Evolutionary conservation across 2,329 filamentous ascomycete genomes (phyloP).

Genomic region (Beauveria sp.): DNA sequence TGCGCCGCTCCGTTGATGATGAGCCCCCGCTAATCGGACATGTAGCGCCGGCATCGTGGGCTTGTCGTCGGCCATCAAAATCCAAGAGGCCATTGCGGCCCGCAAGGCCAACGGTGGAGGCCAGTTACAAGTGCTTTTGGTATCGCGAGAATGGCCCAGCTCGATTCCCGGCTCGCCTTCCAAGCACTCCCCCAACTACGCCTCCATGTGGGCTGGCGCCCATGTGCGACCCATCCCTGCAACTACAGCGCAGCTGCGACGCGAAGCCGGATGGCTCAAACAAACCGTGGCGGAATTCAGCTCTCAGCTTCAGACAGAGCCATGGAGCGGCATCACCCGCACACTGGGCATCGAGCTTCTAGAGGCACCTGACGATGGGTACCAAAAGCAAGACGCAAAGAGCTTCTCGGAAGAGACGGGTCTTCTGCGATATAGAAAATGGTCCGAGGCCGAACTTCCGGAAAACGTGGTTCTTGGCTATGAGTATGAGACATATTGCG

Average conservation of each 20-base stretch:
- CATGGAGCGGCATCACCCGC: slow-evolving; percentile 38
- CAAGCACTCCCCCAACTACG: slow-evolving; percentile 34
- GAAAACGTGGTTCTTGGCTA: slow-evolving; percentile 37
- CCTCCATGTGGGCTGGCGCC: slow-evolving; percentile 51
- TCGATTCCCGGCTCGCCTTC: slow-evolving; percentile 24
- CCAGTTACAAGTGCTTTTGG: slow-evolving; percentile 18
- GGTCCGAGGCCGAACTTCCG: slow-evolving; percentile 31
- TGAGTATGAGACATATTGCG: slow-evolving; percentile 46
- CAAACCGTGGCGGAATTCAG: slow-evolving; percentile 20
- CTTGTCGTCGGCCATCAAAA: slow-evolving; percentile 38
- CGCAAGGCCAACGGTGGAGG: not conserved
- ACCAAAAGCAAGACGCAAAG: slow-evolving; percentile 23
- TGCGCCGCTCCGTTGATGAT: not conserved
- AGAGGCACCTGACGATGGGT: slow-evolving; percentile 34
- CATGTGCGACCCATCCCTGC: slow-evolving; percentile 45
- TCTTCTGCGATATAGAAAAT: slow-evolving; percentile 20
- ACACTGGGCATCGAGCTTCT: slow-evolving; percentile 45
- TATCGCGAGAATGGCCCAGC: slow-evolving; percentile 28
- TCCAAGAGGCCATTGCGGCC: slow-evolving; percentile 25
- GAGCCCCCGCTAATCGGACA: not conserved
- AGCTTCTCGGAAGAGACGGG: slow-evolving; percentile 23
- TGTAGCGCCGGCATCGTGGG: slow-evolving; percentile 46
- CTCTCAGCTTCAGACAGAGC: slow-evolving; percentile 17
- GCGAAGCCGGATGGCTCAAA: slow-evolving; percentile 27
- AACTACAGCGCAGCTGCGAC: slow-evolving; percentile 23